Conservation (phyloP, 495 filamentous ascomycete species). For the Neurospora pannonica region DNA sequence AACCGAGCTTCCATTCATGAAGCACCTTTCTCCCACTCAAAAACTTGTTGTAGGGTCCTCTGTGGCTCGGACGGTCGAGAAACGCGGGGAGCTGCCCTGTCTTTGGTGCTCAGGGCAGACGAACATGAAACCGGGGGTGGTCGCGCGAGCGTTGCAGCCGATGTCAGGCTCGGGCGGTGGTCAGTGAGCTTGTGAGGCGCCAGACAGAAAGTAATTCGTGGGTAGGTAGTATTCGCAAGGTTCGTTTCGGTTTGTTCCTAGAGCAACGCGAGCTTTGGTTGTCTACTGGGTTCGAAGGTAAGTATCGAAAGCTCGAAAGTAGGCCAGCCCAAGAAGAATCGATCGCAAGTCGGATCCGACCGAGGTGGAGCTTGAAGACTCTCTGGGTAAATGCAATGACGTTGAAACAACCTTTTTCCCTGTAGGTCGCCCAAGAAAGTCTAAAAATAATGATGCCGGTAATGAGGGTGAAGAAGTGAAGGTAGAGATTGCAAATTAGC, state of each 20-base stretch:
- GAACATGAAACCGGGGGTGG: constrained; percentile 13
- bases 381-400: neutral
- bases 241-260: neutral
- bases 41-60: neutral
- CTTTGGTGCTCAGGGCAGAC: constrained; percentile 4
- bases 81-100: constrained; percentile 6
- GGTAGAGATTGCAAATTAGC: neutral
- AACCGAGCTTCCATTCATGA: neutral
- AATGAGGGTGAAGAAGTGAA: neutral
- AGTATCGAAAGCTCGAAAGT: neutral
- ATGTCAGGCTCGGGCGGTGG: neutral
- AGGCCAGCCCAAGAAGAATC: neutral
- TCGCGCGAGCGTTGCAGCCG: constrained; percentile 10
- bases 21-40: neutral
- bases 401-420: neutral
- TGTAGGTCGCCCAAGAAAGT: neutral
- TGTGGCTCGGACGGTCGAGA: neutral
- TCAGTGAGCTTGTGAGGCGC: neutral
- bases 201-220: neutral
- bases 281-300: neutral
- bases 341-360: neutral
- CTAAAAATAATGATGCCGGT: neutral
- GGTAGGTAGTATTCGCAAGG: neutral
- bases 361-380: neutral
- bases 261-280: neutral